Evolutionary conservation across 768 basidiomycete species (phyloP).

Genomic region (Boletales sp.): DNA sequence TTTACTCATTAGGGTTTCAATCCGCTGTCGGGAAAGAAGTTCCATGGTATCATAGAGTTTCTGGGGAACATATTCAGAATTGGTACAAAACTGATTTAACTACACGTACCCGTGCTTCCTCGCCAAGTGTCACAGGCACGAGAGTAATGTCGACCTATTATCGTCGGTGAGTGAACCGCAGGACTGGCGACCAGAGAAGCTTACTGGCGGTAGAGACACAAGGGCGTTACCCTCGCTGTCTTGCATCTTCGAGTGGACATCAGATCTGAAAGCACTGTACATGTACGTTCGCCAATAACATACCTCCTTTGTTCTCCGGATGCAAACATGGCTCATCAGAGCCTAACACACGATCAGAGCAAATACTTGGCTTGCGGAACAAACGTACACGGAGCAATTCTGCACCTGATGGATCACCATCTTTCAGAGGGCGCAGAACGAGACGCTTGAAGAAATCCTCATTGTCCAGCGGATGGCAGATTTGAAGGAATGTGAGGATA

Average conservation of each 20-base stretch:
- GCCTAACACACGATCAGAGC: constrained; percentile 40
- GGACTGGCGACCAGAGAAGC: constrained; percentile 1
- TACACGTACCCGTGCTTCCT: constrained; percentile 57
- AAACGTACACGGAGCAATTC: constrained; percentile 63
- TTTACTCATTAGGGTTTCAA: constrained; percentile 50
- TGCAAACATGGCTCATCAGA: constrained; percentile 73
- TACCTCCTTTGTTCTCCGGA: constrained; percentile 82
- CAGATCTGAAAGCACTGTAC: constrained; percentile 4
- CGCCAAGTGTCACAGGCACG: constrained; percentile 61
- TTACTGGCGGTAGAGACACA: constrained; percentile 70
- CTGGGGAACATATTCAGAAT: constrained; percentile 29
- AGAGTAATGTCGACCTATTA: constrained; percentile 72
- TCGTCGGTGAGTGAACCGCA: constrained; percentile 3
- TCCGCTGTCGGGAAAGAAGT: constrained; percentile 53
- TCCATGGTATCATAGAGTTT: constrained; percentile 70
- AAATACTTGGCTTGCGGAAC: not conserved
- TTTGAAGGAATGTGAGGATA: constrained; percentile 74
- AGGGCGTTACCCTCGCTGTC: constrained; percentile 70
- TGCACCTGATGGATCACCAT: constrained; percentile 62
- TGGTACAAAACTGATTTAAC: too few species aligned
- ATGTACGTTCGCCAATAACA: not conserved
- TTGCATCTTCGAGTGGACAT: constrained; percentile 61
- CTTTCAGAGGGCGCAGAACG: constrained; percentile 72
- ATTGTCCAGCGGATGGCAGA: constrained; percentile 84
- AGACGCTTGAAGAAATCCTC: constrained; percentile 79